Base-by-base conservation (phyloP, 371 early-diverging fungal species). In the Mucor lusitanicus region DNA sequence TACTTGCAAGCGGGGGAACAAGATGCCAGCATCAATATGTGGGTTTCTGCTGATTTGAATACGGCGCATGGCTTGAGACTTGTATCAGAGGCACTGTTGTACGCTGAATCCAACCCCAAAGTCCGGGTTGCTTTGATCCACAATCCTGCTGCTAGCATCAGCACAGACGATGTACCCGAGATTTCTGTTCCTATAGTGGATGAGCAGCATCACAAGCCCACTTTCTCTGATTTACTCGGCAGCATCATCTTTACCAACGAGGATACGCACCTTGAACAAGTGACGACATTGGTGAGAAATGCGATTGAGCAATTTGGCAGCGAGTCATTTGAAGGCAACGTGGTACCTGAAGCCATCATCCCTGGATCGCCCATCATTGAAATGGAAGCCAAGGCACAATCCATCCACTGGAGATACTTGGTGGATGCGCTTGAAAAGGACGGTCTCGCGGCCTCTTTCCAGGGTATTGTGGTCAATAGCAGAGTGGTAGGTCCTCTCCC, bases 41-140 rank as follows among this genome's bases (percentile, higher is more conserved):
- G 87, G 69, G 57, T 88, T 0, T 53, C 85, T 21, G 81, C 88
- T 2, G 84, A 93, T 72, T 83, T 91, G 35, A 79, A 86, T n/a
- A 73, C 75, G 23, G 50, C 63, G 9, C 56, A 61, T 17, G 91
- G 91, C 30, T 62, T 87, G 19, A 69, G 71, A 17, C 73, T 86
- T n/a, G 88, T 80, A 1, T 40, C 69, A 17, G 78, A 79, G 6
- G 87, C 88, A 28, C 57, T 88, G 3, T 61, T 63, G 27, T 81
- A 74, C 65, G 55, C 74, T 37, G 85, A 80, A 61, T 40, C 67
- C 3, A 70, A 73, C 19, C 50, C 81, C 27, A 63, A 53, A 2
- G 73, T 77, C 6, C 86, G 89, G 25, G 23, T 87, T 32, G 79
- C 88, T 1, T 72, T 88, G 53, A 56, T 88, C 13, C 87, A 89